Conservation (phyloP, 129 eudicot species). For the Pulicaria dysenterica region DNA sequence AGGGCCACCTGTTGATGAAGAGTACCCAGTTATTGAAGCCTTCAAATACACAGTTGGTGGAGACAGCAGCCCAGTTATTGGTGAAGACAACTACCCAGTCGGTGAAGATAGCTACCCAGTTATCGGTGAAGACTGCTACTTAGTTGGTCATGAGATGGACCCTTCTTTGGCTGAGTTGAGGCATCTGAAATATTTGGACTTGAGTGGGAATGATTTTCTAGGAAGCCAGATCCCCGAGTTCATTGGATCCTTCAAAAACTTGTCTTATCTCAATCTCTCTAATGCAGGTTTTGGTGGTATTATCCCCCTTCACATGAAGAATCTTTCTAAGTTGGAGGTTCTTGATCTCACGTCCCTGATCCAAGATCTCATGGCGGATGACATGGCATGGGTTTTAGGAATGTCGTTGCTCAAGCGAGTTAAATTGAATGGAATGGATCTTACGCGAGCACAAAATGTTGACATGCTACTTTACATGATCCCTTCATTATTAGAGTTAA, state of each 20-base stretch:
- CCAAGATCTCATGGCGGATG: background rate
- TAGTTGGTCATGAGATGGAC: background rate
- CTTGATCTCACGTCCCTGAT: background rate
- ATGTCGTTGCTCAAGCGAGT: slow-evolving; percentile 8
- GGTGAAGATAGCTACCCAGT: background rate
- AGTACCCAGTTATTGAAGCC: too few relatives aligned
- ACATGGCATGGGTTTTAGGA: slow-evolving; percentile 16
- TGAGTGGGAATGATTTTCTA: slow-evolving; percentile 5
- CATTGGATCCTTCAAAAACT: slow-evolving; percentile 15
- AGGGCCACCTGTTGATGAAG: too few relatives aligned
- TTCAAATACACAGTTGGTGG: too few relatives aligned
- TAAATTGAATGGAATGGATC: slow-evolving; percentile 1
- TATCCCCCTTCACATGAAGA: background rate
- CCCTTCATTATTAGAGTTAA: slow-evolving; percentile 11
- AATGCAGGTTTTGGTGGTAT: background rate
- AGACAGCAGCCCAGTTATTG: too few relatives aligned
- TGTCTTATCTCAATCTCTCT: slow-evolving; percentile 25
- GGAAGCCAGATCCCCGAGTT: background rate
- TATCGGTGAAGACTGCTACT: background rate
- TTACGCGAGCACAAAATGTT: background rate
- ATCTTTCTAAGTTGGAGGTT: slow-evolving; percentile 1
- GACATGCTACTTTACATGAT: background rate
- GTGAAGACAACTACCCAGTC: background rate
- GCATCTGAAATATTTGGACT: slow-evolving; percentile 1
- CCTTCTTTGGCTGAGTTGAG: background rate